Conservation (phyloP, 805 yeast species). For the Cyberlindnera suaveolens region DNA sequence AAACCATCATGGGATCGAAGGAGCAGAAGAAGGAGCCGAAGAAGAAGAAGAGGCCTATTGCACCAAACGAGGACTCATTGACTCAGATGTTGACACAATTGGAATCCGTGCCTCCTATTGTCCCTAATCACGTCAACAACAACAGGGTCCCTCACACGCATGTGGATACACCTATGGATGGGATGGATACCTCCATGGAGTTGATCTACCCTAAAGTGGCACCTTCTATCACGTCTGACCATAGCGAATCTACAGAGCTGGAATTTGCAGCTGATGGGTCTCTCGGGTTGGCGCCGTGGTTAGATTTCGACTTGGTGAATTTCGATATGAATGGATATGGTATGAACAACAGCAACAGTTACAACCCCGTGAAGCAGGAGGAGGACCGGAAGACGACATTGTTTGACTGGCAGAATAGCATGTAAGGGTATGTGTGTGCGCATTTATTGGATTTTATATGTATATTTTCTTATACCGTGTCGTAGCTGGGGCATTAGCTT, state of each 20-base stretch:
- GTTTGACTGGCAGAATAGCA: conserved; percentile 23
- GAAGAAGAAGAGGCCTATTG: conserved; percentile 10
- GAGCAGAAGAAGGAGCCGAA: conserved; percentile 1
- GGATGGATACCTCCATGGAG: not conserved
- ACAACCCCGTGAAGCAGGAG: not conserved
- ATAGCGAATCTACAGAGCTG: conserved; percentile 24
- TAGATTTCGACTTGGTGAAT: conserved; percentile 35
- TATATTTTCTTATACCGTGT: too few species aligned
- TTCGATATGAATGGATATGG: not conserved
- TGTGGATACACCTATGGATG: too few species aligned
- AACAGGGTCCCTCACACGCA: conserved; percentile 3
- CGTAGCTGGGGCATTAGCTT: too few species aligned
- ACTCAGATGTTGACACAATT: conserved; percentile 23
- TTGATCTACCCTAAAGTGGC: not conserved
- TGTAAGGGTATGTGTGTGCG: not conserved
- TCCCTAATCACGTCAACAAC: conserved; percentile 6
- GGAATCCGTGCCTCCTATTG: conserved; percentile 23
- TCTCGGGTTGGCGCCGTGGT: conserved; percentile 63
- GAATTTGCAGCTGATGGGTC: conserved; percentile 84
- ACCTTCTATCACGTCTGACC: not conserved
- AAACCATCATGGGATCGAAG: conserved; percentile 52
- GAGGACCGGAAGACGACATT: conserved; percentile 8
- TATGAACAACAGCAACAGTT: not conserved
- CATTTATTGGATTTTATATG: too few species aligned
- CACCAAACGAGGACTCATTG: conserved; percentile 13